These are phyloP conservation scores for Coemansia sp. DNA, from an alignment of 192 early-diverging fungal genomes.

Conservation along the genomic window DNA sequence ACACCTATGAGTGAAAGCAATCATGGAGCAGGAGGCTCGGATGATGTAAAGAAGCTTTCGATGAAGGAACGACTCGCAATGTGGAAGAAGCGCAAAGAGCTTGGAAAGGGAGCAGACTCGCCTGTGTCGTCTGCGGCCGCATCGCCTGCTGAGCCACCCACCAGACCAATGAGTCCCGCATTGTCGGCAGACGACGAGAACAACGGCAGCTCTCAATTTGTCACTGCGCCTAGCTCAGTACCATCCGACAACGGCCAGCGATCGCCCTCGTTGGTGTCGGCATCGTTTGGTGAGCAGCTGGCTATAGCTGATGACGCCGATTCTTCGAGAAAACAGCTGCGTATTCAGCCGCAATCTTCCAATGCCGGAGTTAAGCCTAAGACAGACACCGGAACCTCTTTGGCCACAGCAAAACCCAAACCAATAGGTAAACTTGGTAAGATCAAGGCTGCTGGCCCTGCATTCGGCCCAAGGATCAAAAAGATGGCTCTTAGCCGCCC, in stretches of 20 bases:
- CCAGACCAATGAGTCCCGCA: slow-evolving; percentile 13
- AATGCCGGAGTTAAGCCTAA: not conserved
- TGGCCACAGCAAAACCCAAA: not conserved
- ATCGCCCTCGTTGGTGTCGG: slow-evolving; percentile 21
- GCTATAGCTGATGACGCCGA: not conserved
- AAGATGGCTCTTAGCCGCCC: slow-evolving; percentile 37
- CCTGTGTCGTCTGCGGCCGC: not conserved
- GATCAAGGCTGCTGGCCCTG: slow-evolving; percentile 19
- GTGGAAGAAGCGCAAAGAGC: slow-evolving; percentile 75
- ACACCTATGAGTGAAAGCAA: not conserved
- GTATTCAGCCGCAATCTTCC: not conserved
- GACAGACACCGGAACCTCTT: not conserved
- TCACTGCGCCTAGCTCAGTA: slow-evolving; percentile 38
- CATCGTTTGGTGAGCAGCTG: slow-evolving; percentile 1
- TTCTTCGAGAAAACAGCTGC: not conserved
- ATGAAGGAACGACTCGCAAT: slow-evolving; percentile 79
- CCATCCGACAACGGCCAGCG: slow-evolving; percentile 20
- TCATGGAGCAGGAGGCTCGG: slow-evolving; percentile 17
- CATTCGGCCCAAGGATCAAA: not conserved
- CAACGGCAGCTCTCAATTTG: slow-evolving; percentile 28
- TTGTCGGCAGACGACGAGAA: slow-evolving; percentile 28
- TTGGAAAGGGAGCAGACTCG: slow-evolving; percentile 12
- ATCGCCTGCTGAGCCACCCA: slow-evolving; percentile 8
- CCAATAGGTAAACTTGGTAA: slow-evolving; percentile 5
- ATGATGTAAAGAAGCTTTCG: slow-evolving; percentile 70